Percentiles rank a stretch among this genome's conserved stretches.
Evolutionary conservation across 352 stramenopile genomes (phyloP).

Genomic region (Phytopythium montanum): DNA sequence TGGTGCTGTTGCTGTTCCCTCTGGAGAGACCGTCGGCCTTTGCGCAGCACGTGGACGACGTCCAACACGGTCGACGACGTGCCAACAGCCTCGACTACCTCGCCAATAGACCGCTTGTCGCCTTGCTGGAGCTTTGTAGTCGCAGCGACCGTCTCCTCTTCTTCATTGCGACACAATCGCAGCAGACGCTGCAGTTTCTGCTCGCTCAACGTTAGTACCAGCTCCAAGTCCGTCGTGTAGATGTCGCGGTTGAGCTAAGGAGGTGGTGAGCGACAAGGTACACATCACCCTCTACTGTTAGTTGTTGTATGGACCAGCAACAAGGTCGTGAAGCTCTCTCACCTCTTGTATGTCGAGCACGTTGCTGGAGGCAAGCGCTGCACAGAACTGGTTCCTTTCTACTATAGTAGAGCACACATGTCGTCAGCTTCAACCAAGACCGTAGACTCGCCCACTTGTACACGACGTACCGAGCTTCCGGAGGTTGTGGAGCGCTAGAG

Average conservation of each 20-base stretch:
- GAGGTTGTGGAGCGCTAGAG: neutral
- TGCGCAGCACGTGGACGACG: slow-evolving; percentile 29
- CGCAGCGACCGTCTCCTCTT: slow-evolving; percentile 12
- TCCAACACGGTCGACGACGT: slow-evolving; percentile 19
- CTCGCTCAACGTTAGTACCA: slow-evolving; percentile 18
- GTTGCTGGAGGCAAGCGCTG: neutral
- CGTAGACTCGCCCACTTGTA: neutral
- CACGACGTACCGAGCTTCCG: neutral
- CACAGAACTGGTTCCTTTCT: neutral
- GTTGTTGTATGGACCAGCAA: neutral
- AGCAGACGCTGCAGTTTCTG: slow-evolving; percentile 23
- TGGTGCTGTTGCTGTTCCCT: slow-evolving; percentile 2
- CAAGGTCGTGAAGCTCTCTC: neutral
- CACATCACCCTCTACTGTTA: neutral
- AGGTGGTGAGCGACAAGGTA: neutral
- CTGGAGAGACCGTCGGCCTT: slow-evolving; percentile 20
- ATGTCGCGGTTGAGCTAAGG: slow-evolving; percentile 28
- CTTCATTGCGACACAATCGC: slow-evolving; percentile 11
- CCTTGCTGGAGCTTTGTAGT: slow-evolving; percentile 8
- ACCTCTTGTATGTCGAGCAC: slow-evolving; percentile 2
- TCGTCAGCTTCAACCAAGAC: neutral
- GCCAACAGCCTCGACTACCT: neutral
- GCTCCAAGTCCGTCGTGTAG: slow-evolving; percentile 16
- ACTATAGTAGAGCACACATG: neutral
- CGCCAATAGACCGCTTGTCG: neutral